A percentile compares a stretch with the other conserved stretches of the same genome.
Evolutionary conservation across 106 monocot genomes (phyloP).

Genomic region (Dendrobium officinale): DNA sequence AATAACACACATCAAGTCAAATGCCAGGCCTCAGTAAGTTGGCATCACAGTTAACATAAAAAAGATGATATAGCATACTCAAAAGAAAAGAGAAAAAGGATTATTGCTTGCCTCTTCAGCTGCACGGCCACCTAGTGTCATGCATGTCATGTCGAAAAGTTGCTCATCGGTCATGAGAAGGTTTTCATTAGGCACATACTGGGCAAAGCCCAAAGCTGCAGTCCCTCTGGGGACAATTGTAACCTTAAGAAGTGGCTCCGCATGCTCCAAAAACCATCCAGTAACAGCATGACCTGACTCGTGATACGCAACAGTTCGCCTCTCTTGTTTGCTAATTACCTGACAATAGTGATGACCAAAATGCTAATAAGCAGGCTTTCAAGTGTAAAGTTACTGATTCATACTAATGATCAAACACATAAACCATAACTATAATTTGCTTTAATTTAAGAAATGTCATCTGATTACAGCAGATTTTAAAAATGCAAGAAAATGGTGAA

Average conservation of each 20-base stretch:
- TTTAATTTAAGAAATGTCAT: too few relatives aligned
- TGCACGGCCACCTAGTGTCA: conserved; percentile 91
- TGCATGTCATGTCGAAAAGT: conserved; percentile 91
- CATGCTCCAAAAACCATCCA: conserved; percentile 94
- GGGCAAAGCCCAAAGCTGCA: conserved; percentile 86
- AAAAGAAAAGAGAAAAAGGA: neutral
- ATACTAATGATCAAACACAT: too few relatives aligned
- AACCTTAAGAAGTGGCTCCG: conserved; percentile 86
- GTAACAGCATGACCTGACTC: conserved; percentile 89
- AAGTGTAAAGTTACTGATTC: neutral
- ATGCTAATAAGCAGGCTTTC: neutral
- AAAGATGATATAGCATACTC: neutral
- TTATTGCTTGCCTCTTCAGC: conserved; percentile 73
- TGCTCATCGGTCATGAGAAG: conserved; percentile 87
- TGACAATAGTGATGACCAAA: conserved; percentile 10
- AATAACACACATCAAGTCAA: neutral
- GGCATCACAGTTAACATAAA: neutral
- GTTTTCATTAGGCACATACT: conserved; percentile 91
- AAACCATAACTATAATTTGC: too few relatives aligned
- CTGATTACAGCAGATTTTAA: neutral
- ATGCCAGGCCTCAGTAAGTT: neutral
- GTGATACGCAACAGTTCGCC: conserved; percentile 85
- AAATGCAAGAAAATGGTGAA: neutral
- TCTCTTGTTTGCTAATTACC: conserved; percentile 87
- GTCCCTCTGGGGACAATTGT: conserved; percentile 91